Evolutionary conservation across 345 rosid species (phyloP).

Genomic region (Eucalyptus tenuipes): DNA sequence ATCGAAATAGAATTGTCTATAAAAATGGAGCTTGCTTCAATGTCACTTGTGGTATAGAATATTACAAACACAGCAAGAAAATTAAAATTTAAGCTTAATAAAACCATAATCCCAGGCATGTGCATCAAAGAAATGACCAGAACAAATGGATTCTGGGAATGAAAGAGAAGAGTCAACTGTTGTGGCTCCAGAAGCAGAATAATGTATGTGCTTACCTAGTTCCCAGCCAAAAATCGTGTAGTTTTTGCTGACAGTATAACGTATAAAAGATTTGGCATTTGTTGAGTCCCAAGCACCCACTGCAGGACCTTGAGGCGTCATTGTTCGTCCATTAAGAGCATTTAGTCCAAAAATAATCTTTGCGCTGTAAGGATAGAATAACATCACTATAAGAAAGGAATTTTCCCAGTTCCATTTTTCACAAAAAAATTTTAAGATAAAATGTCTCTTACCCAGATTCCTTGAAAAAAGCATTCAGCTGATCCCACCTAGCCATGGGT

Average conservation of each 20-base stretch:
- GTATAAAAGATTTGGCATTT: conserved; percentile 67
- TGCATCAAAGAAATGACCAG: neutral
- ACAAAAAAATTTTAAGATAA: neutral
- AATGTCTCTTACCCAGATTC: conserved; percentile 30
- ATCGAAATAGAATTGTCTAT: neutral
- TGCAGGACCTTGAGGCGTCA: conserved; percentile 31
- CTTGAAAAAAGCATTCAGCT: conserved; percentile 46
- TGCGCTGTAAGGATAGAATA: conserved; percentile 24
- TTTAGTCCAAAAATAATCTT: conserved; percentile 69
- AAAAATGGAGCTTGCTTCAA: neutral
- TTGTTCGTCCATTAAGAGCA: conserved; percentile 46
- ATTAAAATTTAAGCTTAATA: neutral
- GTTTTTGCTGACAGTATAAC: conserved; percentile 37
- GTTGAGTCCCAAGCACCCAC: conserved; percentile 62
- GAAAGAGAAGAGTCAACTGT: neutral
- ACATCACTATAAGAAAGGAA: neutral
- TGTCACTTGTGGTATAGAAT: neutral
- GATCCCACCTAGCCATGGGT: conserved; percentile 61
- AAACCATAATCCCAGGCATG: neutral
- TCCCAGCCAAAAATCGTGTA: conserved; percentile 65
- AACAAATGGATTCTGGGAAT: neutral
- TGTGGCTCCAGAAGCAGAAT: neutral
- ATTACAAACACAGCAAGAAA: neutral
- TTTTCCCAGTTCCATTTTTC: neutral
- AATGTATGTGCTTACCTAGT: conserved; percentile 38